phyloP scores from a whole-genome alignment of 257 asterid genomes.

The Capsicum pubescens region DNA sequence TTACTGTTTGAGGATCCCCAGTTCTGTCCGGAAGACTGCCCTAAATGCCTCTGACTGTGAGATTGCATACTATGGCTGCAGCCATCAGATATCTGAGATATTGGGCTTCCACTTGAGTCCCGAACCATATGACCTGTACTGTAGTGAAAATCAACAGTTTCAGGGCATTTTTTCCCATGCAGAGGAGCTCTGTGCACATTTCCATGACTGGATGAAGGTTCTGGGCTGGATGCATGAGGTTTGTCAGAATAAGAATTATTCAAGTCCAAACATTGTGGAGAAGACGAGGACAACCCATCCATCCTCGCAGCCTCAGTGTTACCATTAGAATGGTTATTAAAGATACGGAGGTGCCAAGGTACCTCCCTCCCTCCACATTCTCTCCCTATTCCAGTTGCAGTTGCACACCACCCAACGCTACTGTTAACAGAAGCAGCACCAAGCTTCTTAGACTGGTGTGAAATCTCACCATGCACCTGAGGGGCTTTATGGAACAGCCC shows the following conservation, averaged over 20 bases:
- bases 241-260: slow-evolving; percentile 33
- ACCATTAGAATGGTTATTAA: slow-evolving; percentile 28
- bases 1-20: slow-evolving; percentile 28
- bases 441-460: slow-evolving; percentile 45
- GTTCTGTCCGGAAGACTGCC: slow-evolving; percentile 52
- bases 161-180: slow-evolving; percentile 20
- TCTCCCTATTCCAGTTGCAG: slow-evolving; percentile 13
- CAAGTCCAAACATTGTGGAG: slow-evolving; percentile 27
- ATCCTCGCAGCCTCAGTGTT: neutral
- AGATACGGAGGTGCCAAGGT: slow-evolving; percentile 24
- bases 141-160: slow-evolving; percentile 2
- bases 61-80: slow-evolving; percentile 38
- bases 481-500: slow-evolving; percentile 58
- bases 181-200: slow-evolving; percentile 11
- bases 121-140: neutral
- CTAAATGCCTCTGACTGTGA: slow-evolving; percentile 34
- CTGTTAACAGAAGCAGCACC: slow-evolving; percentile 35
- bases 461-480: slow-evolving; percentile 44
- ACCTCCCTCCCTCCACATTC: slow-evolving; percentile 23
- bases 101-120: slow-evolving; percentile 24
- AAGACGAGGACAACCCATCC: slow-evolving; percentile 23
- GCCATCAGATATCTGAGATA: slow-evolving; percentile 25
- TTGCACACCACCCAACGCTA: slow-evolving; percentile 22
- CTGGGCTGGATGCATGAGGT: slow-evolving; percentile 20
- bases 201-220: slow-evolving; percentile 24